These are phyloP conservation scores for Gentiana macrophylla DNA, from an alignment of 257 asterid species.

Conservation along the genomic window DNA sequence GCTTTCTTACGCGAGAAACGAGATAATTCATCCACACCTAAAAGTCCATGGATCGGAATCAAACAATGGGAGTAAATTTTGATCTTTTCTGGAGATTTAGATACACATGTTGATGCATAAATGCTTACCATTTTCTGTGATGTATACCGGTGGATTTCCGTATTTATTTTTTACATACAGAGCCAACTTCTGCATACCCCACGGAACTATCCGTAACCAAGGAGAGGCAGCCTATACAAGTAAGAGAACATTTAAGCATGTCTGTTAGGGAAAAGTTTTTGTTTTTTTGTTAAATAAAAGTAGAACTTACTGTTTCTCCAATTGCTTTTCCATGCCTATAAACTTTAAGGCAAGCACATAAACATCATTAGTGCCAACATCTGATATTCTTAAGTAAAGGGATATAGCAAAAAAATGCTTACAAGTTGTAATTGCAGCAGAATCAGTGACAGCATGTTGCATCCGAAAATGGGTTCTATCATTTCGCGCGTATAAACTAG, in stretches of 20 bases:
- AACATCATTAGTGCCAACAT: constrained; percentile 9
- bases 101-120: neutral
- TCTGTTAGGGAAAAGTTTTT: too few relatives aligned
- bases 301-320: constrained; percentile 60
- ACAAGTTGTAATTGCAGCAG: constrained; percentile 68
- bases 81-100: too few relatives aligned
- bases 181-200: constrained; percentile 73
- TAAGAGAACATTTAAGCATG: too few relatives aligned
- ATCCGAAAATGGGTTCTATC: constrained; percentile 42
- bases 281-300: constrained; percentile 5
- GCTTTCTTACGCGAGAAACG: constrained; percentile 22
- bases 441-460: constrained; percentile 55
- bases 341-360: constrained; percentile 24
- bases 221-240: constrained; percentile 52
- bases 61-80: neutral
- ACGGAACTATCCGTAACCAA: constrained; percentile 77
- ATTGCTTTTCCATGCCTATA: constrained; percentile 56
- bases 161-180: constrained; percentile 55
- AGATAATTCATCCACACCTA: constrained; percentile 80
- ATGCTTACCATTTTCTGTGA: constrained; percentile 68
- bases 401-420: constrained; percentile 12
- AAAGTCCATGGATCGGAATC: neutral
- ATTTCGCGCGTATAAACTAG: constrained; percentile 52
- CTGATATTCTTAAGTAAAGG: too few relatives aligned
- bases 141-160: constrained; percentile 60